These are phyloP conservation scores for Boletus speciosus DNA, from an alignment of 768 basidiomycete species.

Conservation along the genomic window DNA sequence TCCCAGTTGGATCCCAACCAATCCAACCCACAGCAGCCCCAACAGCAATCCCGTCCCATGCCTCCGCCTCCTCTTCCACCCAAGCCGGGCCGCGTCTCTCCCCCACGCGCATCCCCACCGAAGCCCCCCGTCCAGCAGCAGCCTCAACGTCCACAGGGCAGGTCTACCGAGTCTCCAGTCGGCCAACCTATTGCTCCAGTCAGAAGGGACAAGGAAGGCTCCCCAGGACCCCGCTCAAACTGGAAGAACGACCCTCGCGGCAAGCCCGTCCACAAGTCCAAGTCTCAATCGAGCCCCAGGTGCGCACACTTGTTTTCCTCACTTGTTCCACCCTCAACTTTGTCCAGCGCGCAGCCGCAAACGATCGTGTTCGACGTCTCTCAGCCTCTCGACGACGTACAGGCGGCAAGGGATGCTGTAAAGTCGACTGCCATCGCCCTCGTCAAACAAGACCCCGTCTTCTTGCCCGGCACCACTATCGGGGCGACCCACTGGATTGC, in stretches of 20 bases:
- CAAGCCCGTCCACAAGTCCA: slow-evolving; percentile 39
- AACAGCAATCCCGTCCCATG: slow-evolving; percentile 37
- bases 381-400: slow-evolving; percentile 67
- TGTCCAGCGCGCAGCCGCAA: slow-evolving; percentile 55
- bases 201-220: slow-evolving; percentile 67
- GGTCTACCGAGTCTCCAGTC: slow-evolving; percentile 49
- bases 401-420: slow-evolving; percentile 70
- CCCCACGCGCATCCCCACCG: slow-evolving; percentile 65
- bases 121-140: slow-evolving; percentile 51
- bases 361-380: slow-evolving; percentile 74
- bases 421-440: slow-evolving; percentile 90
- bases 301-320: slow-evolving; percentile 26
- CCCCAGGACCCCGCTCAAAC: slow-evolving; percentile 57
- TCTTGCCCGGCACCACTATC: slow-evolving; percentile 83
- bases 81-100: slow-evolving; percentile 47
- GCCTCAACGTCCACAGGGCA: slow-evolving; percentile 41
- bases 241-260: slow-evolving; percentile 37
- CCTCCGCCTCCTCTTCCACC: slow-evolving; percentile 59
- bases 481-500: slow-evolving; percentile 92
- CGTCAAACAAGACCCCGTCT: slow-evolving; percentile 80
- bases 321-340: not conserved
- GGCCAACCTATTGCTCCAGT: slow-evolving; percentile 38
- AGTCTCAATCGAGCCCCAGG: slow-evolving; percentile 57
- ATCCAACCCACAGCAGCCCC: slow-evolving; percentile 18
- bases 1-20: slow-evolving; percentile 39